Evolutionary conservation across 495 filamentous ascomycete genomes (phyloP).

Genomic region (Pyrenula massariospora): DNA sequence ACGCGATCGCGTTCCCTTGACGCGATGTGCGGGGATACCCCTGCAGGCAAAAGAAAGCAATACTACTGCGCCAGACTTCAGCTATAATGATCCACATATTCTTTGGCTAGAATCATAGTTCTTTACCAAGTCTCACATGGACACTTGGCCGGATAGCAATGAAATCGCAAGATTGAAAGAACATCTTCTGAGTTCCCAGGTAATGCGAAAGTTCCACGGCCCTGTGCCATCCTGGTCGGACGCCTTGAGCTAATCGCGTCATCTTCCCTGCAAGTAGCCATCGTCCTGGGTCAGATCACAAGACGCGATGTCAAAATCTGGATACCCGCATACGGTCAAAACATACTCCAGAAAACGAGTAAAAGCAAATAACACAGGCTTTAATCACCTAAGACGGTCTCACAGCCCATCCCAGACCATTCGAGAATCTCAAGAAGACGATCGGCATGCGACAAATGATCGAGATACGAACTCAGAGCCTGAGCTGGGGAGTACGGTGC

Average conservation of each 20-base stretch:
- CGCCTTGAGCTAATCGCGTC: background rate
- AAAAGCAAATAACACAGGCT: background rate
- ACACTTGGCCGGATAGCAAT: conserved; percentile 33
- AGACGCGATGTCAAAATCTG: background rate
- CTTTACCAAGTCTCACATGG: conserved; percentile 18
- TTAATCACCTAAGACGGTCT: background rate
- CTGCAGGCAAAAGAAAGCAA: background rate
- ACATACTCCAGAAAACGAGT: background rate
- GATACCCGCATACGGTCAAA: background rate
- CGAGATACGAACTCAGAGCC: background rate
- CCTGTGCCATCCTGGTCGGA: conserved; percentile 9
- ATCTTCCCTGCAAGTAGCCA: conserved; percentile 1
- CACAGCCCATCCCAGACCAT: background rate
- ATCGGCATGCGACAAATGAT: background rate
- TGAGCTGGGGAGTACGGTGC: conserved; percentile 1
- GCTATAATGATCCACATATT: background rate
- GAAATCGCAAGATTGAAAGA: conserved; percentile 37
- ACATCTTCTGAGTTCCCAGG: conserved; percentile 34
- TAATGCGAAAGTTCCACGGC: conserved; percentile 20
- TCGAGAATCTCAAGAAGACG: background rate
- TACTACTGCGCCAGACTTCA: too few species aligned
- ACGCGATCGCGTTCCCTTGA: background rate
- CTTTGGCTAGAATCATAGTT: background rate
- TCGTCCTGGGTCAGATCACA: background rate
- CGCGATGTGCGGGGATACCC: background rate